A percentile compares a stretch with the other conserved stretches of the same genome.
Evolutionary conservation across 106 monocot species (phyloP).

Genomic region (Acorus calamus): DNA sequence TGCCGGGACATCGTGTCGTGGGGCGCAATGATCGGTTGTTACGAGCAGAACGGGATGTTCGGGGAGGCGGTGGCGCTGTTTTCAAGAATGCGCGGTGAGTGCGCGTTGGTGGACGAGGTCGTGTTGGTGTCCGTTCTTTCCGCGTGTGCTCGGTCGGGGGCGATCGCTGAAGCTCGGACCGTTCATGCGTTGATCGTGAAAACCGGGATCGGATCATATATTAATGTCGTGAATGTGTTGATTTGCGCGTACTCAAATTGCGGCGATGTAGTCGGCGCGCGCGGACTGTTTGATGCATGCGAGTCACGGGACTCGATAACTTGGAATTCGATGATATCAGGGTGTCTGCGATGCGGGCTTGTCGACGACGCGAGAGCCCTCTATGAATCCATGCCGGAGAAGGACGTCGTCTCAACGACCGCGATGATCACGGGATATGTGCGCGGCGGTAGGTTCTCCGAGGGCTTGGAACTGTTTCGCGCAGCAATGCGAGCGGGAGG

Average conservation of each 20-base stretch:
- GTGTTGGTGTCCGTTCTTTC: constrained; percentile 52
- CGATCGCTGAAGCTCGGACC: constrained; percentile 22
- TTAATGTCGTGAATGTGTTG: constrained; percentile 66
- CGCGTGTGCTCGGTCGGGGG: constrained; percentile 38
- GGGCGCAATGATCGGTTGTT: constrained; percentile 77
- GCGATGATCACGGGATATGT: constrained; percentile 75
- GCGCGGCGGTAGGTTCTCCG: constrained; percentile 38
- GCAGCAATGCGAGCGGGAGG: constrained; percentile 50
- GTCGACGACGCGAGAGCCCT: constrained; percentile 35
- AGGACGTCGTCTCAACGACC: constrained; percentile 80
- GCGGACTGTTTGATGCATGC: constrained; percentile 40
- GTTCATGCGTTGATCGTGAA: constrained; percentile 52
- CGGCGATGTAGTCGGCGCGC: constrained; percentile 27
- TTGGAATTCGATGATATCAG: constrained; percentile 83
- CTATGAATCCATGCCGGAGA: constrained; percentile 48
- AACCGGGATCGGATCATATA: constrained; percentile 40
- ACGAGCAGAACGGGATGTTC: constrained; percentile 62
- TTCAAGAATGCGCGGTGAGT: constrained; percentile 25
- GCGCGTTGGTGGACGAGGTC: constrained; percentile 51
- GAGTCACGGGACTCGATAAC: constrained; percentile 57
- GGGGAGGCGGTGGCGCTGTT: constrained; percentile 57
- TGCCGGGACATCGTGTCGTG: constrained; percentile 55
- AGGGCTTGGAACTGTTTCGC: constrained; percentile 53
- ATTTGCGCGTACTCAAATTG: constrained; percentile 72
- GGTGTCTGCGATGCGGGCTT: constrained; percentile 49